phyloP scores from a whole-genome alignment of 805 yeast species.

The Groenewaldozyma salmanticensis region DNA sequence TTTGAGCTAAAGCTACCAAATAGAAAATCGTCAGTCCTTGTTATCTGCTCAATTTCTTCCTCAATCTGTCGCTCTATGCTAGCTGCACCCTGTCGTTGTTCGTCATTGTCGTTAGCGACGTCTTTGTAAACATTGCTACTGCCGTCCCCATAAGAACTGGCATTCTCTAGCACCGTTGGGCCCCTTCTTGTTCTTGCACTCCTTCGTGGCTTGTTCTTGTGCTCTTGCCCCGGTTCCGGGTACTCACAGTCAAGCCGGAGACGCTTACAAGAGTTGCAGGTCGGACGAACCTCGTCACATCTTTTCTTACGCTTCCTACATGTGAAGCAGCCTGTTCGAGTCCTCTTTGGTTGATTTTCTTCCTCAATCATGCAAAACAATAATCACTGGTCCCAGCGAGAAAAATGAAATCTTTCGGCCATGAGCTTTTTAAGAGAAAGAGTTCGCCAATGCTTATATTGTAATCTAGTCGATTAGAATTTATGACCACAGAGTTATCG shows the following conservation, averaged over 20 bases:
- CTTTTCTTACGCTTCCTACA: conserved; percentile 66
- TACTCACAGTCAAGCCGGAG: conserved; percentile 57
- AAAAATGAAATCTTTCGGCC: too few relatives aligned
- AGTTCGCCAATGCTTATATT: too few relatives aligned
- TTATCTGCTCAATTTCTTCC: not conserved
- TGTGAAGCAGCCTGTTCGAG: conserved; percentile 56
- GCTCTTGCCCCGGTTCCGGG: conserved; percentile 63
- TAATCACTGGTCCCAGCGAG: too few relatives aligned
- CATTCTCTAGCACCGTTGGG: too few relatives aligned
- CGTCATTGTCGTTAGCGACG: not conserved
- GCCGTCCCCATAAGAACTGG: not conserved
- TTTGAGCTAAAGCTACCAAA: conserved; percentile 1
- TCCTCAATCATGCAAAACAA: not conserved
- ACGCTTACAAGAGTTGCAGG: conserved; percentile 58
- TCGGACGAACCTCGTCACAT: conserved; percentile 63
- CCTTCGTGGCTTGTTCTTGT: conserved; percentile 30
- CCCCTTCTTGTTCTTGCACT: not conserved
- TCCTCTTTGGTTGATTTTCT: conserved; percentile 7
- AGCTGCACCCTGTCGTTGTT: too few relatives aligned
- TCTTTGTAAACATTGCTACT: not conserved
- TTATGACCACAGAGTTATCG: too few relatives aligned
- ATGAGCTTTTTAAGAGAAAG: too few relatives aligned
- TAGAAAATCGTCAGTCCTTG: not conserved
- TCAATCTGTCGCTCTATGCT: not conserved
- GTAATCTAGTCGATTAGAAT: too few relatives aligned